Percentiles rank a stretch among this genome's conserved stretches.
Conservation (phyloP, 495 filamentous ascomycete genomes). For the Talaromyces ruber region DNA sequence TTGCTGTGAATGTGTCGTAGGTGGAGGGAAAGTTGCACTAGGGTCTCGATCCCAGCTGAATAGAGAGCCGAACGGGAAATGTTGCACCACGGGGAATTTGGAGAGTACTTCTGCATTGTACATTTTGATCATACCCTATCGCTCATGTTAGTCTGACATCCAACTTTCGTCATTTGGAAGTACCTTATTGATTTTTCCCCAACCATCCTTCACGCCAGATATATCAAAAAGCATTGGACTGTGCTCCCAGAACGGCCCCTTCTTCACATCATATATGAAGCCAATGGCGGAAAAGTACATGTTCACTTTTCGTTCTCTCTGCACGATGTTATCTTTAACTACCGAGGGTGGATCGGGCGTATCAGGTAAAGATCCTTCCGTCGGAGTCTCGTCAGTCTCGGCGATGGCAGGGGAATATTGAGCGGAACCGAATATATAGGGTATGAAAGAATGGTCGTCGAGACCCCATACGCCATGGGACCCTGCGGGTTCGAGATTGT, state of each 20-base stretch:
- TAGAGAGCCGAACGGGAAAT: conserved; percentile 67
- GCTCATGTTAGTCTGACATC: neutral
- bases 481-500: conserved; percentile 92
- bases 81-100: conserved; percentile 65
- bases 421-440: conserved; percentile 87
- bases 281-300: conserved; percentile 98
- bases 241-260: conserved; percentile 96
- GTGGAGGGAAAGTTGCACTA: conserved; percentile 35
- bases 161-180: conserved; percentile 7
- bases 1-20: conserved; percentile 43
- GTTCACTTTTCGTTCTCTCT: conserved; percentile 60
- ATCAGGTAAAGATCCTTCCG: conserved; percentile 64
- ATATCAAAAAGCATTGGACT: conserved; percentile 94
- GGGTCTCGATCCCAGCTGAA: conserved; percentile 78
- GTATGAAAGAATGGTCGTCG: conserved; percentile 96
- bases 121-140: conserved; percentile 67
- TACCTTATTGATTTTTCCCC: conserved; percentile 98
- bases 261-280: conserved; percentile 98
- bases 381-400: conserved; percentile 51
- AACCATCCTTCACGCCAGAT: conserved; percentile 78
- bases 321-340: conserved; percentile 54
- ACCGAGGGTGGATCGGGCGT: conserved; percentile 66
- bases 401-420: conserved; percentile 73
- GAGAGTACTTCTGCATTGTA: conserved; percentile 61
- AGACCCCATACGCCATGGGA: conserved; percentile 96